Evolutionary conservation across 2,329 filamentous ascomycete species (phyloP).

Genomic region (Fragosphaeria purpurea): DNA sequence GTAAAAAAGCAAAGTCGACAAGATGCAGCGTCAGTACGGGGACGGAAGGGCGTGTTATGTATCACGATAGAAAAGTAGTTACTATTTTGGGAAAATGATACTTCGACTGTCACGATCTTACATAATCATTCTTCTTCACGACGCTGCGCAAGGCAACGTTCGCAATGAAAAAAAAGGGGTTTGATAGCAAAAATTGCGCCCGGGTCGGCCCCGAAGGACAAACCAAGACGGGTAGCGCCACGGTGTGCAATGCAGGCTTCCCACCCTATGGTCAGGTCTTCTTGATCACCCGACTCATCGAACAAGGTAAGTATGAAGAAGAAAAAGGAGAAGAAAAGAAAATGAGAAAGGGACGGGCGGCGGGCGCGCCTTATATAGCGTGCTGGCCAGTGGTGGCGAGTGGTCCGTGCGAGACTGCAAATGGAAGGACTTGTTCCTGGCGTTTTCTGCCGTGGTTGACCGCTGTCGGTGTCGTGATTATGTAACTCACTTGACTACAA

Average conservation of each 20-base stretch:
- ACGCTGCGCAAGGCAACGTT: slow-evolving; percentile 9
- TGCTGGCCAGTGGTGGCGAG: background rate
- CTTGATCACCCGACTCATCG: slow-evolving; percentile 18
- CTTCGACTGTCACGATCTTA: no score
- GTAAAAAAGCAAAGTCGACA: no score
- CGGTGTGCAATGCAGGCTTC: slow-evolving; percentile 18
- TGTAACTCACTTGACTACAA: no score
- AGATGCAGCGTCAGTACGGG: no score
- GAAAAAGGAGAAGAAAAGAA: slow-evolving; percentile 9
- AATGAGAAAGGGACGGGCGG: slow-evolving; percentile 5
- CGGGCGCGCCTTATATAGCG: slow-evolving; percentile 3
- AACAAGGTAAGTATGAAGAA: slow-evolving; percentile 19
- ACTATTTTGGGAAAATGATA: no score
- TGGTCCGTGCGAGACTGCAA: slow-evolving; percentile 12
- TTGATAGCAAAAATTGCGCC: slow-evolving; percentile 16
- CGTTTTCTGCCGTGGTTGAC: background rate
- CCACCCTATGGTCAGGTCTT: slow-evolving; percentile 18
- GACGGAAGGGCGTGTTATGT: no score
- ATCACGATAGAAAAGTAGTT: no score
- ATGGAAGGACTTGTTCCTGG: background rate
- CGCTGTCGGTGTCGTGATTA: no score
- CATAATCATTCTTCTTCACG: slow-evolving; percentile 8
- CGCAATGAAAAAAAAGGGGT: slow-evolving; percentile 14
- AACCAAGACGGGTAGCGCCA: slow-evolving; percentile 17
- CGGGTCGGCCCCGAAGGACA: slow-evolving; percentile 17